phyloP scores from a whole-genome alignment of 768 basidiomycete species.

The Macrolepiota albuminosa region DNA sequence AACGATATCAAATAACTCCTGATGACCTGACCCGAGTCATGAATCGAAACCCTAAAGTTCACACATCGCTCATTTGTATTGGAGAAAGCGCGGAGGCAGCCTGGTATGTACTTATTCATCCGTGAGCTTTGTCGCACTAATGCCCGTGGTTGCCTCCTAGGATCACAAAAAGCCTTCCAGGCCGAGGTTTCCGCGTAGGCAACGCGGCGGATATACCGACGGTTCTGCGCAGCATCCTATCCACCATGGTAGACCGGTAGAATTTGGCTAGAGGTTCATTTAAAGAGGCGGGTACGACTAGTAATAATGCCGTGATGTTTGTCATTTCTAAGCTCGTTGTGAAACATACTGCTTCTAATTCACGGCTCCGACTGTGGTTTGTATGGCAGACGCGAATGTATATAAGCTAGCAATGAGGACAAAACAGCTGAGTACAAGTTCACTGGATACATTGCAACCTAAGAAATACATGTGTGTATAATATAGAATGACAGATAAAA shows the following conservation, averaged over 20 bases:
- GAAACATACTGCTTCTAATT: not conserved
- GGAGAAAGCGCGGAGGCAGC: slow-evolving; percentile 63
- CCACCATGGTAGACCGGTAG: slow-evolving; percentile 47
- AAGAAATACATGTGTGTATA: not conserved
- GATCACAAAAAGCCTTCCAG: slow-evolving; percentile 59
- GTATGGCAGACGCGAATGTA: not conserved
- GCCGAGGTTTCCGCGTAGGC: slow-evolving; percentile 52
- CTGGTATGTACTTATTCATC: slow-evolving; percentile 36
- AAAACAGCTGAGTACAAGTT: not conserved
- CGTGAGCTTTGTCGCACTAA: not conserved
- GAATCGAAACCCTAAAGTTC: slow-evolving; percentile 58
- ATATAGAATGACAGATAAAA: not conserved
- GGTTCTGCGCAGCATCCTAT: slow-evolving; percentile 57
- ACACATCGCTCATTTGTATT: slow-evolving; percentile 64
- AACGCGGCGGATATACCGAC: slow-evolving; percentile 63
- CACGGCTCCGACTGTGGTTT: not conserved
- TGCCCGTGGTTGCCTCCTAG: slow-evolving; percentile 23
- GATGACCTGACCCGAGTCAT: slow-evolving; percentile 55
- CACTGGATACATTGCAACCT: not conserved
- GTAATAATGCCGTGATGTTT: not conserved
- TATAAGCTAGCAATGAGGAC: not conserved
- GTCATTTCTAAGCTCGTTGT: not conserved
- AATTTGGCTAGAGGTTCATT: not conserved
- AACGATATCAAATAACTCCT: slow-evolving; percentile 54
- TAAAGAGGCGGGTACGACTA: too few relatives aligned